phyloP scores from a whole-genome alignment of 805 yeast species.

The Candida germanica region DNA sequence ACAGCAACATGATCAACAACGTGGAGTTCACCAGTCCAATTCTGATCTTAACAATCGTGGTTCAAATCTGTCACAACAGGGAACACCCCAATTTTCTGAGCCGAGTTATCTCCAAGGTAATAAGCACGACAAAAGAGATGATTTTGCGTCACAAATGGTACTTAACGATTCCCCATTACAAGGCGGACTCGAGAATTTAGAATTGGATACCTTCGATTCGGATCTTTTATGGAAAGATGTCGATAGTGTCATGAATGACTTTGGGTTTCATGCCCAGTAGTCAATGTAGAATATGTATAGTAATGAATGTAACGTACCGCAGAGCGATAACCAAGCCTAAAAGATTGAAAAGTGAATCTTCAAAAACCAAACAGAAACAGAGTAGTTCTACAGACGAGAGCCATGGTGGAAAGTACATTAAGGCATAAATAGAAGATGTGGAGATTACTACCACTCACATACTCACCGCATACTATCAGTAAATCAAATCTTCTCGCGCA shows the following conservation, averaged over 20 bases:
- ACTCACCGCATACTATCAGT: too few species aligned
- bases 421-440: background rate
- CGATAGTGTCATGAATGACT: conserved; percentile 85
- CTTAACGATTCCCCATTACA: conserved; percentile 20
- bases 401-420: background rate
- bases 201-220: conserved; percentile 45
- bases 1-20: background rate
- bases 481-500: background rate
- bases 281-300: conserved; percentile 2
- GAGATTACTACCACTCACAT: too few species aligned
- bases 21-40: background rate
- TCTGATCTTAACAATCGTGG: background rate
- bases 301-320: too few species aligned
- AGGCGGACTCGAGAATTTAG: conserved; percentile 30
- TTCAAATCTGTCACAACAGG: background rate
- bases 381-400: too few species aligned
- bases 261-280: conserved; percentile 70
- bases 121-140: conserved; percentile 6
- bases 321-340: too few species aligned
- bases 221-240: conserved; percentile 75
- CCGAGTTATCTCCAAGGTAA: background rate
- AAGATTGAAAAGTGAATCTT: too few species aligned
- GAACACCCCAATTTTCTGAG: background rate
- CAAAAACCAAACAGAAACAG: too few species aligned
- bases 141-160: conserved; percentile 6